Evolutionary conservation across 108 stramenopile genomes (phyloP).

Genomic region (Cyclostephanos tholiformis): DNA sequence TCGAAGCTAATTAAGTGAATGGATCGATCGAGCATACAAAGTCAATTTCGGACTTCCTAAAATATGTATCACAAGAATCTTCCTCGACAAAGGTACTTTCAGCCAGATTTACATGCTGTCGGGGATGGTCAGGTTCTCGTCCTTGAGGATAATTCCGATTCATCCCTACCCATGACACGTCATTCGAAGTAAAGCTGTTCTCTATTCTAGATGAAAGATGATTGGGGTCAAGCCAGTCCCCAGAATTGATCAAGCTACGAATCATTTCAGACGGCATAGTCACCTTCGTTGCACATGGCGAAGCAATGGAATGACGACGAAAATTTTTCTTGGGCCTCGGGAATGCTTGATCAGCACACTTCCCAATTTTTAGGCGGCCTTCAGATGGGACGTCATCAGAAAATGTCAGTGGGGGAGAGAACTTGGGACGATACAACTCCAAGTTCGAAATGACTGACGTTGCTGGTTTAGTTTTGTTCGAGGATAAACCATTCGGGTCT

Average conservation of each 20-base stretch:
- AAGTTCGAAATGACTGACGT: conserved; percentile 13
- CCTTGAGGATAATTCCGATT: neutral
- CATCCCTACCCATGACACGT: neutral
- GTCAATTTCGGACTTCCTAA: neutral
- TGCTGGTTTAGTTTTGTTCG: neutral
- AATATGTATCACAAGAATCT: neutral
- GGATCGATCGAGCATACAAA: neutral
- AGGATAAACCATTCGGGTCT: neutral
- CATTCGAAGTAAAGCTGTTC: neutral
- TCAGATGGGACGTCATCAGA: neutral
- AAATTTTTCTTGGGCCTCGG: neutral
- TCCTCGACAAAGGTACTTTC: neutral
- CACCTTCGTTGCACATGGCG: neutral
- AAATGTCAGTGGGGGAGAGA: neutral
- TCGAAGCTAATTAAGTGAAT: neutral
- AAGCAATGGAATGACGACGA: neutral
- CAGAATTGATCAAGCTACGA: neutral
- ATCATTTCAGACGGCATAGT: neutral
- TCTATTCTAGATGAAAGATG: neutral
- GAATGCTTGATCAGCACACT: neutral
- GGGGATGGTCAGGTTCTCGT: neutral
- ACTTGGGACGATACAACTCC: conserved; percentile 4
- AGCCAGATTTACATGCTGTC: neutral
- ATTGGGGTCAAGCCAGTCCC: neutral
- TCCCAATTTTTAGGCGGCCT: neutral